Evolutionary conservation across 2,329 filamentous ascomycete genomes (phyloP), one percentile per base, ranked within the genome.

Genomic region (Chalara sp.): DNA sequence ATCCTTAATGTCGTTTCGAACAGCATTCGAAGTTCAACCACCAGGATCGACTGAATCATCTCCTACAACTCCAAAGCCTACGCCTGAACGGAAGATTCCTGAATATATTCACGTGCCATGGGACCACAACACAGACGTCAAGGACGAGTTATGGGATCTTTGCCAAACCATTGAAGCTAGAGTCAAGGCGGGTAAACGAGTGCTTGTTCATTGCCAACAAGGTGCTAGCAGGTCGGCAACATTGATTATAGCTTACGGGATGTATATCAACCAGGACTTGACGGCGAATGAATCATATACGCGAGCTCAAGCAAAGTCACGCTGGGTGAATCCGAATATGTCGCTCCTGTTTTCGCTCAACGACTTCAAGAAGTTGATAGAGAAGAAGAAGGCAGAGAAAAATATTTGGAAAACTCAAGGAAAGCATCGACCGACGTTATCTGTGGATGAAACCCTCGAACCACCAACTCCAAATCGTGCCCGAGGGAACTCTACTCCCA

Each of bases 241-340:
- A 69, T 71, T 95, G 55, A 90, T 95, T 53, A 91, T 95, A 47
- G 88, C 88, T 21, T 95, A 92, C 56, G 88, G 87, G 42, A 71
- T 95, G 52, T 93, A 87, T 67, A 85, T 85, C 63, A 86, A 89
- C 53, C 87, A 87, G 1, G 77, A 82, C 5, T 70, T 89, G 61
- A 88, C 78, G 58, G 87, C 92, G 48, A 90, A 92, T 62, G 87
- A 92, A 65, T 87, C 88, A 2, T 93, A 93, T 64, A 83, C 89
- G 64, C 79, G 83, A 3, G 87, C 89, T 3, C 89, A 95, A 68
- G 77, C 80, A 49, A 86, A 86, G 69, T 93, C 88, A 67, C 82
- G 78, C 63, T 95, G 89, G 88, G 92, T 95, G 60, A 90, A 88
- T 52, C 88, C 88, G 0, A 95, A 95, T 67, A 95, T 95, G 89